Conservation (phyloP, 2,329 filamentous ascomycete genomes). For the Trichoderma cornu-damae region DNA sequence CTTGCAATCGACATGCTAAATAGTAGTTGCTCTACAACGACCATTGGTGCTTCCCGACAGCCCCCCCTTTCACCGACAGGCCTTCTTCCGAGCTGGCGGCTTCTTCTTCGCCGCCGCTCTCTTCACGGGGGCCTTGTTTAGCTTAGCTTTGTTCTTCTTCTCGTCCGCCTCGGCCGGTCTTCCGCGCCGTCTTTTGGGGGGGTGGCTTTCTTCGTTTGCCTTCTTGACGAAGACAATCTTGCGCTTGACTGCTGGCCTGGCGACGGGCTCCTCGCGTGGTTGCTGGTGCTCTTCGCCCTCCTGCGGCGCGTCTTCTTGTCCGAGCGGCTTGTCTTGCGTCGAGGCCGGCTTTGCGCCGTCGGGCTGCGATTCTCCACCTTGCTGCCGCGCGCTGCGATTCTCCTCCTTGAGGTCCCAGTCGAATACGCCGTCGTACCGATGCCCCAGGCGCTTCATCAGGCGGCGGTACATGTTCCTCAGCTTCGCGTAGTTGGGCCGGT, state of each 20-base stretch:
- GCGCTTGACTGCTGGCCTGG: neutral
- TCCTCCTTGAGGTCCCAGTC: conserved; percentile 16
- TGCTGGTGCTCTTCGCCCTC: neutral
- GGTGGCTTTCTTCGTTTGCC: neutral
- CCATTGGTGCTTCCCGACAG: neutral
- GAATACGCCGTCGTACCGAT: conserved; percentile 12
- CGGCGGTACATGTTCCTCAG: conserved; percentile 7
- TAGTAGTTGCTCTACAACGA: too few species aligned
- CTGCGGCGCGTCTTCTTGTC: neutral
- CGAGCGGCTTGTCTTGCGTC: neutral
- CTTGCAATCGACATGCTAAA: neutral
- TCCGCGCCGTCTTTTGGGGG: neutral
- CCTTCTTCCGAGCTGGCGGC: neutral
- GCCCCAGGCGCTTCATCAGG: neutral
- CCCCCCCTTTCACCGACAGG: neutral
- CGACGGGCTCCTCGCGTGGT: neutral
- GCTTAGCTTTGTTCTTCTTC: neutral
- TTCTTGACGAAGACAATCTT: neutral
- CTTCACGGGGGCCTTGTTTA: neutral
- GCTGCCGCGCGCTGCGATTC: neutral
- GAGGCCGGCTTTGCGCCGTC: neutral
- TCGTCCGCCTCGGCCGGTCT: neutral
- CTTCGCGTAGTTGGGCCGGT: conserved; percentile 2
- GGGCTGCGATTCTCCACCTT: conserved; percentile 18
- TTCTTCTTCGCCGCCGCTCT: neutral